Percentiles rank a stretch among this genome's conserved stretches.
phyloP scores from a whole-genome alignment of 768 basidiomycete species.

The Naganishia friedmannii region DNA sequence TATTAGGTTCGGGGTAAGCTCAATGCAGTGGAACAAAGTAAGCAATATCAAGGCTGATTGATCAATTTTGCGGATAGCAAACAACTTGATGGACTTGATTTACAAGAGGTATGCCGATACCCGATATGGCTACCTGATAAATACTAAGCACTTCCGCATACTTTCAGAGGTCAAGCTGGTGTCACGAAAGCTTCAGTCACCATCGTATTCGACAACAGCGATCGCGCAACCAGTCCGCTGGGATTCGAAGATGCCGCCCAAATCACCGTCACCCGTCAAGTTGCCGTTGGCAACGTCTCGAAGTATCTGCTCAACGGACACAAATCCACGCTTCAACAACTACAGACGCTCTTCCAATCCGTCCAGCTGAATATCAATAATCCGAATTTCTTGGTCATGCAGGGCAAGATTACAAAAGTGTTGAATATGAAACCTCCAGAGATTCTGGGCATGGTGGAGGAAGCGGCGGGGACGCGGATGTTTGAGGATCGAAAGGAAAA shows the following conservation, averaged over 20 bases:
- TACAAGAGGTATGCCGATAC: constrained; percentile 69
- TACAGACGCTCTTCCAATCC: constrained; percentile 90
- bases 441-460: constrained; percentile 96
- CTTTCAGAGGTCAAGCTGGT: constrained; percentile 76
- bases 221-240: constrained; percentile 74
- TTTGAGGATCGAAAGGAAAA: constrained; percentile 98
- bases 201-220: constrained; percentile 97
- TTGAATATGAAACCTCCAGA: constrained; percentile 98
- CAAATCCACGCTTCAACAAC: constrained; percentile 75
- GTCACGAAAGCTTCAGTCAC: constrained; percentile 96
- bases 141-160: background rate
- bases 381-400: constrained; percentile 99
- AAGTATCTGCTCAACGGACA: constrained; percentile 97
- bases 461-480: constrained; percentile 97
- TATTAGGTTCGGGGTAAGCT: constrained; percentile 68
- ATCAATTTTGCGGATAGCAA: constrained; percentile 54
- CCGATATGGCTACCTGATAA: background rate
- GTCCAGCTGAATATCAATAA: constrained; percentile 99
- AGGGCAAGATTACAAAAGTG: constrained; percentile 94
- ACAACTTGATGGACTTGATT: constrained; percentile 92
- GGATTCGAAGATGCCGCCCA: constrained; percentile 76
- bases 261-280: constrained; percentile 95
- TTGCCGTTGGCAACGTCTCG: constrained; percentile 84
- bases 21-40: no score
- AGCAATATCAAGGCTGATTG: background rate